phyloP scores from a whole-genome alignment of 257 asterid species.

The Solanum infundibuliforme region DNA sequence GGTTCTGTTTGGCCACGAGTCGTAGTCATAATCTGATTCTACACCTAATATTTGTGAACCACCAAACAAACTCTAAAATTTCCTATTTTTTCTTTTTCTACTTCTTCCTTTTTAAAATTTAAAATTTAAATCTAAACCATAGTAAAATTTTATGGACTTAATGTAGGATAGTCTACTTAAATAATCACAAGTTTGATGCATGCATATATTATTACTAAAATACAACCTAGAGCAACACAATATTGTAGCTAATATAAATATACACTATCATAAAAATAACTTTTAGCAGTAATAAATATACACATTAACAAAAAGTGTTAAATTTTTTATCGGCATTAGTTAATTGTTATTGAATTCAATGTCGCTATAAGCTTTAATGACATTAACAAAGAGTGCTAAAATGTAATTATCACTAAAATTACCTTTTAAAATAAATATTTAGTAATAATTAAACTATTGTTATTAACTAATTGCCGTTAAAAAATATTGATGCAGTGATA shows the following conservation, averaged over 20 bases:
- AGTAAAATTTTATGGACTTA: background rate
- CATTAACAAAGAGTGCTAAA: accelerated
- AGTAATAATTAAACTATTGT: accelerated
- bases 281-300: background rate
- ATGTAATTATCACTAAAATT: background rate
- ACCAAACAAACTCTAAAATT: background rate
- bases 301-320: accelerated
- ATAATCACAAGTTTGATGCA: background rate
- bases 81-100: background rate
- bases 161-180: background rate
- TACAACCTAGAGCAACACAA: background rate
- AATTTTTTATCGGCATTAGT: no score
- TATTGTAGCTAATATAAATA: background rate
- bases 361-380: accelerated
- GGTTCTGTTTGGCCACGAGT: background rate
- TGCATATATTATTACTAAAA: background rate
- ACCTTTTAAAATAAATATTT: background rate
- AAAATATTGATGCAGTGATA: background rate
- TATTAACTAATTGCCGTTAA: accelerated
- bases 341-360: no score
- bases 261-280: background rate
- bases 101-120: background rate
- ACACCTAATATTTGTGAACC: background rate
- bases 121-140: background rate
- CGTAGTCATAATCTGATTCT: background rate